phyloP scores from a whole-genome alignment of 1,139 yeast genomes.

The Pichia sp. region DNA sequence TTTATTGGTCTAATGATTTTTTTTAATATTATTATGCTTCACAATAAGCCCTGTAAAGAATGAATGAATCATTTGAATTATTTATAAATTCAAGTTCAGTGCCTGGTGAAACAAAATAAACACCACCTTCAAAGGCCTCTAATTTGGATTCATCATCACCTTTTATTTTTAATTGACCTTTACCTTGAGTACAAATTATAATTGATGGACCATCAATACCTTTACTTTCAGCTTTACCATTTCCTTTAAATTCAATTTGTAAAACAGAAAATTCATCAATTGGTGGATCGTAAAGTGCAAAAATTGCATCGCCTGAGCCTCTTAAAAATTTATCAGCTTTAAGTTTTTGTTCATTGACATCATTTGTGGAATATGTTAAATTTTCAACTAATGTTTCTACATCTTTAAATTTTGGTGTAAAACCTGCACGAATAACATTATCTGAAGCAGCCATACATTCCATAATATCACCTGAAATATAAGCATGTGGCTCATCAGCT shows the following conservation, averaged over 20 bases:
- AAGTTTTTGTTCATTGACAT: conserved; percentile 92
- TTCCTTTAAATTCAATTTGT: conserved; percentile 55
- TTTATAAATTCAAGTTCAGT: conserved; percentile 57
- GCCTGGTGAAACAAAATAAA: conserved; percentile 79
- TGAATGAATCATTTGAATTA: conserved; percentile 43
- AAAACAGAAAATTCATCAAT: conserved; percentile 92
- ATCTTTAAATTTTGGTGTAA: conserved; percentile 97
- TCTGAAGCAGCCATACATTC: conserved; percentile 99
- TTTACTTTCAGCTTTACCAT: conserved; percentile 41
- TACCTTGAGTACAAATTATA: conserved; percentile 74
- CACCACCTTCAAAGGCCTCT: conserved; percentile 59
- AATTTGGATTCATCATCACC: conserved; percentile 37
- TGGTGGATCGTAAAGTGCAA: conserved; percentile 85
- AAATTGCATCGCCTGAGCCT: conserved; percentile 60
- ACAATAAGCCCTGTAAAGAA: conserved; percentile 81
- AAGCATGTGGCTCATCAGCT: conserved; percentile 98
- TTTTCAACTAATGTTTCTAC: conserved; percentile 80
- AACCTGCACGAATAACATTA: conserved; percentile 96
- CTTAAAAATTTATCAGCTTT: conserved; percentile 54
- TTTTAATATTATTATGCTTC: conserved; percentile 41
- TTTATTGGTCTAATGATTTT: too few species aligned
- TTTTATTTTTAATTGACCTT: conserved; percentile 49
- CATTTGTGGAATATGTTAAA: conserved; percentile 84
- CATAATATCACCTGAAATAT: conserved; percentile 91
- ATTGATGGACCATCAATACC: conserved; percentile 83